Evolutionary conservation across 768 basidiomycete genomes (phyloP).

Genomic region (Mycena crocata): DNA sequence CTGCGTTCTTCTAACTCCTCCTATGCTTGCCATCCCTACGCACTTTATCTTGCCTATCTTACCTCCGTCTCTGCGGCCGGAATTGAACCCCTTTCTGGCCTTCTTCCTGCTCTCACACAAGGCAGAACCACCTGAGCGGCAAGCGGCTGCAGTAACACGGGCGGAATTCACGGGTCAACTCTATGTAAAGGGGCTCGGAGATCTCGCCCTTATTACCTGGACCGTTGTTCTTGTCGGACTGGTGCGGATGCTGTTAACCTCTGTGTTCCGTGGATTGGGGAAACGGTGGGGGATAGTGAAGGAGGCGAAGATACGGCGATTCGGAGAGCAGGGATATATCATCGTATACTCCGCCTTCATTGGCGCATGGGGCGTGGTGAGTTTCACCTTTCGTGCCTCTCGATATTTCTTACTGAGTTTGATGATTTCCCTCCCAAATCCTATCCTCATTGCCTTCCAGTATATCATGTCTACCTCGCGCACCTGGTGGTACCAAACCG

Average conservation of each 20-base stretch:
- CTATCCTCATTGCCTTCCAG: too few relatives aligned
- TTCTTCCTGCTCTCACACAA: conserved; percentile 18
- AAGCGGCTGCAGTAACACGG: neutral
- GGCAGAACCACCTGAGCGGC: neutral
- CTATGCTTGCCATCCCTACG: neutral
- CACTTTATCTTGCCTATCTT: neutral
- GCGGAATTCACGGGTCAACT: neutral
- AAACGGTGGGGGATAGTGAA: conserved; percentile 61
- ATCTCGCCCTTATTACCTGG: neutral
- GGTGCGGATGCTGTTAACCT: neutral
- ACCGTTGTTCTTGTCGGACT: neutral
- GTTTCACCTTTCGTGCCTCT: too few relatives aligned
- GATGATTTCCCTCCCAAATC: neutral
- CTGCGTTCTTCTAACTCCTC: neutral
- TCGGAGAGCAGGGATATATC: conserved; percentile 81
- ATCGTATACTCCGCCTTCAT: conserved; percentile 67
- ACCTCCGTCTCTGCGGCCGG: neutral
- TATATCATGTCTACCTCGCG: conserved; percentile 4
- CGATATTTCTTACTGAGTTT: neutral
- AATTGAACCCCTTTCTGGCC: neutral
- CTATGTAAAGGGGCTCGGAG: neutral
- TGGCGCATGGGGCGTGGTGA: conserved; percentile 67
- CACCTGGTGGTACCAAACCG: neutral
- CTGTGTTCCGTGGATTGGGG: neutral
- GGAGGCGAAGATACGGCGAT: conserved; percentile 64